phyloP scores from a whole-genome alignment of 257 asterid species.

The Solanum bulbocastanum region DNA sequence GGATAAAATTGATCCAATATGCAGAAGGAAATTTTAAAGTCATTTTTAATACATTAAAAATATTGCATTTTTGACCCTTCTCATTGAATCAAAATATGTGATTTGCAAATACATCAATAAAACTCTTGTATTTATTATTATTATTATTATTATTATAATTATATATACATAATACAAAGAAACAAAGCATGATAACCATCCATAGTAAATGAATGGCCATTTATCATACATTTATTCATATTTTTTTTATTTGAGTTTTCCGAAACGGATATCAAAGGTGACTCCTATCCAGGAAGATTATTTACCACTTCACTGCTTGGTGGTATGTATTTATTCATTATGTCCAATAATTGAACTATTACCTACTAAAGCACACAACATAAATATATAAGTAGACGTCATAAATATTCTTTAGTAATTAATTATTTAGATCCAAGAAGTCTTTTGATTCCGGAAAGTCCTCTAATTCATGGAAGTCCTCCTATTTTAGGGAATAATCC shows the following conservation, averaged over 20 bases:
- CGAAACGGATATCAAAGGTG: no score
- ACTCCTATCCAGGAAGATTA: no score
- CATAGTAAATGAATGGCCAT: not conserved
- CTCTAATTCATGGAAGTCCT: not conserved
- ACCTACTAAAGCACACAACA: not conserved
- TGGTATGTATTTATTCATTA: not conserved
- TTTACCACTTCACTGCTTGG: no score
- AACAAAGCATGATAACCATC: not conserved
- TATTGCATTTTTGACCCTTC: no score
- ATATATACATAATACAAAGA: not conserved
- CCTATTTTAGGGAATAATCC: no score
- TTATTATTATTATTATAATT: no score
- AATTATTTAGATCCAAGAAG: not conserved
- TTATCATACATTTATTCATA: not conserved
- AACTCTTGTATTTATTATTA: not conserved
- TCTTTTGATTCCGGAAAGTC: no score
- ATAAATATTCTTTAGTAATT: no score
- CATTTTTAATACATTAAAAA: not conserved
- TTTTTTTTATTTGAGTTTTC: no score
- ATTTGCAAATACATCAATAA: not conserved
- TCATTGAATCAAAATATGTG: no score
- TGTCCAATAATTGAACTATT: not conserved
- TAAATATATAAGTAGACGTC: no score
- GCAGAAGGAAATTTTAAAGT: not conserved
- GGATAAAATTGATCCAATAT: not conserved